A percentile compares a stretch with the other conserved stretches of the same genome.
phyloP scores from a whole-genome alignment of 495 filamentous ascomycete species.

The Thermothielavioides terrestris region DNA sequence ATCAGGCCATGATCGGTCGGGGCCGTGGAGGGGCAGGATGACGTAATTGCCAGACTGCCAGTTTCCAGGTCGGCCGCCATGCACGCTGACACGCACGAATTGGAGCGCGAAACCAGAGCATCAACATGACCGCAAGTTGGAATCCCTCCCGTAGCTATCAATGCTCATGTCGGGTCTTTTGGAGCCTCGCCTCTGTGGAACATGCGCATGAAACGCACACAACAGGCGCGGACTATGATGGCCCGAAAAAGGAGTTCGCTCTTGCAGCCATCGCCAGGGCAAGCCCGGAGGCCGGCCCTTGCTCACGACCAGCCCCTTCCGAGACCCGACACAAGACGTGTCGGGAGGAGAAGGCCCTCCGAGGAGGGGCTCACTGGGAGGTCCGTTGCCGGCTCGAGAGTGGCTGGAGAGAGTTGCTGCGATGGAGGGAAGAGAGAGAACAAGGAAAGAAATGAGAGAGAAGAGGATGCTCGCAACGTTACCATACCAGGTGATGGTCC shows the following conservation, averaged over 20 bases:
- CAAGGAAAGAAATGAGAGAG: no score
- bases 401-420: constrained; percentile 32
- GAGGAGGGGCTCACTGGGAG: constrained; percentile 25
- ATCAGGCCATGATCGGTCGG: no score
- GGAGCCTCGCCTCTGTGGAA: constrained; percentile 44
- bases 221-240: constrained; percentile 48
- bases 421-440: neutral
- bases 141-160: no score
- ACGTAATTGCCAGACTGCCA: no score
- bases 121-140: no score
- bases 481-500: no score
- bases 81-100: no score
- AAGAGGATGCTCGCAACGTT: neutral
- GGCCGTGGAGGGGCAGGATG: no score
- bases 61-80: no score
- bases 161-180: constrained; percentile 39
- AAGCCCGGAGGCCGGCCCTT: neutral
- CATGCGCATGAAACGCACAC: constrained; percentile 19
- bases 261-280: constrained; percentile 31
- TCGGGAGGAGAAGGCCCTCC: constrained; percentile 37
- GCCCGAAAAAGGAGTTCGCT: constrained; percentile 29
- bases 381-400: constrained; percentile 20
- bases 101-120: no score
- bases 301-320: constrained; percentile 37
- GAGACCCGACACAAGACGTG: constrained; percentile 41